phyloP scores from a whole-genome alignment of 2,329 filamentous ascomycete genomes.

The Diaporthe helianthi region DNA sequence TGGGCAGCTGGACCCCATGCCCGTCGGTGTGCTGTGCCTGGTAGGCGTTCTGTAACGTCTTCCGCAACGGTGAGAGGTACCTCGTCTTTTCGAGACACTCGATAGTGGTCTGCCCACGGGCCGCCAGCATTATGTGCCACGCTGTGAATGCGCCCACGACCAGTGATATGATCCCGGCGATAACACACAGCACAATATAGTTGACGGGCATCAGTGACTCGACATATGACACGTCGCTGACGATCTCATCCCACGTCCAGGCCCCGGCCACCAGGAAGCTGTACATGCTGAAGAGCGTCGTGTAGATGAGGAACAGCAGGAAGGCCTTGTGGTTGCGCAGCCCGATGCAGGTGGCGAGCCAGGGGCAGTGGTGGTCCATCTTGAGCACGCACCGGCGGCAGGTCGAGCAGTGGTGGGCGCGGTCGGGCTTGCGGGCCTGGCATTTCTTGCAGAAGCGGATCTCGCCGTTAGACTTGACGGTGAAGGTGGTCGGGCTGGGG shows the following conservation, averaged over 20 bases:
- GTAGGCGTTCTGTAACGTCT: conserved; percentile 71
- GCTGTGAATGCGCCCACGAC: conserved; percentile 87
- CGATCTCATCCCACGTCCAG: conserved; percentile 87
- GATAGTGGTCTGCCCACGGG: conserved; percentile 87
- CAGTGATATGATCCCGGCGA: conserved; percentile 89
- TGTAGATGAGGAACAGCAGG: conserved; percentile 89
- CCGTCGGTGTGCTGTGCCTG: conserved; percentile 60
- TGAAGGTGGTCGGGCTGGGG: conserved; percentile 76
- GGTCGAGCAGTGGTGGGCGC: conserved; percentile 94
- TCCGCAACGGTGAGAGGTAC: conserved; percentile 82
- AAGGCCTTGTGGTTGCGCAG: conserved; percentile 96
- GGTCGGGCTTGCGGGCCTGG: conserved; percentile 91
- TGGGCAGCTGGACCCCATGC: conserved; percentile 58
- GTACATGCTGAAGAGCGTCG: conserved; percentile 83
- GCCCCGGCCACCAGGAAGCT: conserved; percentile 76
- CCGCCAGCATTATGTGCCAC: conserved; percentile 88
- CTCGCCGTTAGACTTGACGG: conserved; percentile 89
- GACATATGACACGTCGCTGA: conserved; percentile 73
- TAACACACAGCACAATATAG: conserved; percentile 84
- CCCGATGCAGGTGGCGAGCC: conserved; percentile 95
- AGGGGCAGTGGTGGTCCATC: conserved; percentile 99
- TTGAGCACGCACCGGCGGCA: conserved; percentile 95
- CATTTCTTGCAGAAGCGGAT: conserved; percentile 97
- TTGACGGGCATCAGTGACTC: conserved; percentile 87
- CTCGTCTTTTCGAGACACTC: conserved; percentile 96